These are phyloP conservation scores for Tympanopsis confertula DNA, from an alignment of 2,329 filamentous ascomycete genomes.

Conservation along the genomic window DNA sequence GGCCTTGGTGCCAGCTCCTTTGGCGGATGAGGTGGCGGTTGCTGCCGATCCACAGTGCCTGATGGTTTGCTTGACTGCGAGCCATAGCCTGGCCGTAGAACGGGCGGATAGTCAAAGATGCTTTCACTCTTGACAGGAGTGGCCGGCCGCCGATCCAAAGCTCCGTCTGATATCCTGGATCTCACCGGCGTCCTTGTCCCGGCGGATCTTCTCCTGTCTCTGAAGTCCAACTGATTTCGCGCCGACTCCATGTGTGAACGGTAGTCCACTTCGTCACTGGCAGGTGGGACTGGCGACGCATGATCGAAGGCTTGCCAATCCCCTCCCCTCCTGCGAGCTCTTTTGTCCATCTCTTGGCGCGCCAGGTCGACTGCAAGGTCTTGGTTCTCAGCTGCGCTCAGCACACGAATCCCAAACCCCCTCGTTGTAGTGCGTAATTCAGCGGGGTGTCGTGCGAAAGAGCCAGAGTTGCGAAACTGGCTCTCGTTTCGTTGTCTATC, in stretches of 20 bases:
- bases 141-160: constrained; percentile 2
- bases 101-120: too few relatives aligned
- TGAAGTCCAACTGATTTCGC: constrained; percentile 30
- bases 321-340: too few relatives aligned
- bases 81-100: too few relatives aligned
- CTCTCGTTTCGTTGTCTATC: too few relatives aligned
- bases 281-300: neutral
- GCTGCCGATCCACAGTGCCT: constrained; percentile 7
- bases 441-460: too few relatives aligned
- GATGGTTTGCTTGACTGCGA: too few relatives aligned
- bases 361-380: constrained; percentile 3
- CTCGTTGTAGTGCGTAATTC: too few relatives aligned
- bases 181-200: constrained; percentile 5
- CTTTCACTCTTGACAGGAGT: too few relatives aligned
- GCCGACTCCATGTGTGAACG: constrained; percentile 40
- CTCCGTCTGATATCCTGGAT: constrained; percentile 2
- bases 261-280: constrained; percentile 28
- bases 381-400: constrained; percentile 4
- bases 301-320: too few relatives aligned
- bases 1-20: constrained; percentile 17
- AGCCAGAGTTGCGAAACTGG: too few relatives aligned
- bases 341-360: too few relatives aligned
- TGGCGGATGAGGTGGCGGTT: constrained; percentile 15
- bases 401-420: constrained; percentile 31
- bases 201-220: constrained; percentile 9